Conservation (phyloP, 2,329 filamentous ascomycete species). For the Podosphaera leucotricha region DNA sequence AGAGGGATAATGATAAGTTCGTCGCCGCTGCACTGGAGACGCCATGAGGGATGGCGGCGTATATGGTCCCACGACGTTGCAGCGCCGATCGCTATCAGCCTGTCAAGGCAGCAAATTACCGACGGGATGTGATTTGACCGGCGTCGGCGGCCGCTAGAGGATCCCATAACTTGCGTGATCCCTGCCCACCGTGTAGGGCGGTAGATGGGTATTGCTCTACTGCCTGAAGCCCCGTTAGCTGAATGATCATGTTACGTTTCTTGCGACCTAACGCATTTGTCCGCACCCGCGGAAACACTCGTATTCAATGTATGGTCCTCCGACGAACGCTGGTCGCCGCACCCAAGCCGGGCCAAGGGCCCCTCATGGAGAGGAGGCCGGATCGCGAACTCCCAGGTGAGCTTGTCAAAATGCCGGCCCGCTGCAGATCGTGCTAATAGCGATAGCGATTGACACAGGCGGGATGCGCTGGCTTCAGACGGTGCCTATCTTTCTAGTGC, state of each 20-base stretch:
- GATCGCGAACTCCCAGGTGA: constrained; percentile 43
- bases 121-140: too few relatives aligned
- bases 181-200: too few relatives aligned
- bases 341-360: constrained; percentile 34
- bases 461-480: constrained; percentile 40
- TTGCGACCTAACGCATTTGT: background rate
- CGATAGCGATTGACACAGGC: constrained; percentile 10
- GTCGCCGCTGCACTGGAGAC: background rate
- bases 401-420: constrained; percentile 4
- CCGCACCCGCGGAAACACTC: background rate
- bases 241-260: background rate
- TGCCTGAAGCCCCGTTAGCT: background rate
- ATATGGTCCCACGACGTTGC: too few relatives aligned
- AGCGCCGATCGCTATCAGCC: too few relatives aligned
- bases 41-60: background rate
- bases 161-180: background rate
- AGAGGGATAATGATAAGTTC: background rate
- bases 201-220: too few relatives aligned
- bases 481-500: constrained; percentile 54
- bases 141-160: too few relatives aligned
- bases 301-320: constrained; percentile 1
- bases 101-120: too few relatives aligned
- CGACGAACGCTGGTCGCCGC: constrained; percentile 29
- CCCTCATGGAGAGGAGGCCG: constrained; percentile 38
- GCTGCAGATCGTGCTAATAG: background rate